These are phyloP conservation scores for Pseudocercospora cruenta DNA, from an alignment of 2,329 filamentous ascomycete species.

Conservation along the genomic window DNA sequence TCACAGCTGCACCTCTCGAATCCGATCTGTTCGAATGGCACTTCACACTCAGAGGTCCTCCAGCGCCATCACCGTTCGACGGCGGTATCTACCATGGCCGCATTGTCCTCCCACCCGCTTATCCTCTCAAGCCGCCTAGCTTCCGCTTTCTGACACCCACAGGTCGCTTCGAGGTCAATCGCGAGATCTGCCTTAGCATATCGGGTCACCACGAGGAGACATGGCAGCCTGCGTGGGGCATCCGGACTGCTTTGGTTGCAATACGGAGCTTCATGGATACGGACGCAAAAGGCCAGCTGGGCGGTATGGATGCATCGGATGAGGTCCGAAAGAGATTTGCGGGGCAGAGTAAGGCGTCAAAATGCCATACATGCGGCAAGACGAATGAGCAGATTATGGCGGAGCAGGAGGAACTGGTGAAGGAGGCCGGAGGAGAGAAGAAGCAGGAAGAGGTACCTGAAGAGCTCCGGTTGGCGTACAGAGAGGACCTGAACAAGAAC, in stretches of 20 bases:
- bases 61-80: constrained; percentile 74
- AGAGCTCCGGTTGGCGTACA: constrained; percentile 68
- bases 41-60: constrained; percentile 92
- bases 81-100: constrained; percentile 91
- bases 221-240: constrained; percentile 98
- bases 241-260: constrained; percentile 80
- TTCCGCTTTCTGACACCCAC: constrained; percentile 94
- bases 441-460: constrained; percentile 55
- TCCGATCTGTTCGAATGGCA: constrained; percentile 97
- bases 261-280: constrained; percentile 93
- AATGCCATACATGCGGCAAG: constrained; percentile 68
- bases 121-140: constrained; percentile 88
- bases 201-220: constrained; percentile 96
- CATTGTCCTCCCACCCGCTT: constrained; percentile 85
- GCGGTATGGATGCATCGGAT: constrained; percentile 78
- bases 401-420: constrained; percentile 66
- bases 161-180: constrained; percentile 92
- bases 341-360: constrained; percentile 65
- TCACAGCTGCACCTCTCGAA: constrained; percentile 82
- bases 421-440: constrained; percentile 50
- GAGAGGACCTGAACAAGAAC: constrained; percentile 65
- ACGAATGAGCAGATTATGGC: constrained; percentile 73
- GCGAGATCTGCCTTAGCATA: constrained; percentile 94
- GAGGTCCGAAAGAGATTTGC: constrained; percentile 71
- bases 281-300: constrained; percentile 83